A percentile compares a stretch with the other conserved stretches of the same genome.
phyloP scores from a whole-genome alignment of 352 stramenopile genomes.

The Plasmopara viticola region DNA sequence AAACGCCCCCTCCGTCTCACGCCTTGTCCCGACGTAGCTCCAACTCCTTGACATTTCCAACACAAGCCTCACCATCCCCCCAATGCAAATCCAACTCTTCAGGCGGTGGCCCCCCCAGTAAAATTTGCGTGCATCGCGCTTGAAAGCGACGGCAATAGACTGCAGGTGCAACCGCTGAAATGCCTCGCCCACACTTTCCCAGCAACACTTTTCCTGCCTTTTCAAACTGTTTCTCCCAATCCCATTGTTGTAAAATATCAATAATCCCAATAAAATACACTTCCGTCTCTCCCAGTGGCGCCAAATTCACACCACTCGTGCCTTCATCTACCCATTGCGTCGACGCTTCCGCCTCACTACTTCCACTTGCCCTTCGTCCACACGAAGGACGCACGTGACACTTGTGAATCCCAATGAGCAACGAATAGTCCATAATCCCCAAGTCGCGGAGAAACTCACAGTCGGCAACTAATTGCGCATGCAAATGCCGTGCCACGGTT shows the following conservation, averaged over 20 bases:
- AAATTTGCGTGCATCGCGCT: slow-evolving; percentile 42
- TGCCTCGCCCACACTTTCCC: slow-evolving; percentile 55
- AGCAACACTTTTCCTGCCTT: slow-evolving; percentile 68
- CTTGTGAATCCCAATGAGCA: slow-evolving; percentile 66
- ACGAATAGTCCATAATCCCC: slow-evolving; percentile 78
- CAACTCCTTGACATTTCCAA: slow-evolving; percentile 7
- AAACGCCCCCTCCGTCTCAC: too few species aligned
- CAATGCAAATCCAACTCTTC: slow-evolving; percentile 28
- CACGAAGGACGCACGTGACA: slow-evolving; percentile 29
- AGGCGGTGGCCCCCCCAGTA: slow-evolving; percentile 25
- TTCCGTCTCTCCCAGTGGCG: slow-evolving; percentile 29
- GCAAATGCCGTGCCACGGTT: slow-evolving; percentile 26
- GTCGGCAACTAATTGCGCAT: slow-evolving; percentile 47
- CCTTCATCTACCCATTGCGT: slow-evolving; percentile 1
- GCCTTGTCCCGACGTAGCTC: too few species aligned
- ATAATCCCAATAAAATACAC: slow-evolving; percentile 84
- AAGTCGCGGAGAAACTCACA: slow-evolving; percentile 59
- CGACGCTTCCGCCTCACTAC: neutral
- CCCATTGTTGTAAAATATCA: slow-evolving; percentile 81
- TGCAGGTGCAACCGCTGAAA: slow-evolving; percentile 53
- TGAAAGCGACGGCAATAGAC: slow-evolving; percentile 72
- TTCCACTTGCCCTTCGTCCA: neutral
- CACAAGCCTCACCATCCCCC: slow-evolving; percentile 2
- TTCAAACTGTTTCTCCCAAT: slow-evolving; percentile 74
- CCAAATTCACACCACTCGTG: slow-evolving; percentile 21